Evolutionary conservation across 2,329 filamentous ascomycete genomes (phyloP).

Genomic region (Xylariaceae sp.): DNA sequence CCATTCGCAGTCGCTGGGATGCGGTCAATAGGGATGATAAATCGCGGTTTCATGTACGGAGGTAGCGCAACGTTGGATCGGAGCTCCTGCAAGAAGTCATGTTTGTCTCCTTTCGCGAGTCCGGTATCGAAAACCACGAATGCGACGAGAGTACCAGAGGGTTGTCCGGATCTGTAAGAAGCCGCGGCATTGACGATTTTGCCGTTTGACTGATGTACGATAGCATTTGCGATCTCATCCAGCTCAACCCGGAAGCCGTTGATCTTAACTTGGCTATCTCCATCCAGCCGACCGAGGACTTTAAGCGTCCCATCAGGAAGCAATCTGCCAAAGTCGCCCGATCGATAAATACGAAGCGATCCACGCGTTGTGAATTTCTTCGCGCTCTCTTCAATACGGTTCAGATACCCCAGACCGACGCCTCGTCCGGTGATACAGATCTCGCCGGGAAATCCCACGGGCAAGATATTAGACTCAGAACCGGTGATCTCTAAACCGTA

Average conservation of each 20-base stretch:
- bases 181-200: conserved; percentile 13
- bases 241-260: conserved; percentile 34
- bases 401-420: conserved; percentile 34
- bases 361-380: conserved; percentile 5
- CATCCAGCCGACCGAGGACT: conserved; percentile 34
- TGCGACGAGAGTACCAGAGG: conserved; percentile 25
- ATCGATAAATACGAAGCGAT: conserved; percentile 23
- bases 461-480: conserved; percentile 32
- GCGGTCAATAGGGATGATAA: conserved; percentile 1
- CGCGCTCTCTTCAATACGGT: conserved; percentile 17
- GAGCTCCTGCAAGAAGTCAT: conserved; percentile 11
- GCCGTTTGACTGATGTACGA: conserved; percentile 13
- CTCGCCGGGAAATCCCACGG: conserved; percentile 40
- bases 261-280: conserved; percentile 35
- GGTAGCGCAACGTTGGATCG: conserved; percentile 7
- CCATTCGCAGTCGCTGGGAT: conserved; percentile 12
- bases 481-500: conserved; percentile 38
- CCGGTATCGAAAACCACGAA: conserved; percentile 24
- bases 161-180: not conserved
- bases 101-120: not conserved
- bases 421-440: conserved; percentile 38
- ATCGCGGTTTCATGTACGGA: conserved; percentile 17
- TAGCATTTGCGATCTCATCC: conserved; percentile 30
- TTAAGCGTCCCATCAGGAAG: conserved; percentile 33
- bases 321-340: conserved; percentile 40